These are phyloP conservation scores for Metahyphopichia silvanorum DNA, from an alignment of 805 yeast species.

Conservation along the genomic window DNA sequence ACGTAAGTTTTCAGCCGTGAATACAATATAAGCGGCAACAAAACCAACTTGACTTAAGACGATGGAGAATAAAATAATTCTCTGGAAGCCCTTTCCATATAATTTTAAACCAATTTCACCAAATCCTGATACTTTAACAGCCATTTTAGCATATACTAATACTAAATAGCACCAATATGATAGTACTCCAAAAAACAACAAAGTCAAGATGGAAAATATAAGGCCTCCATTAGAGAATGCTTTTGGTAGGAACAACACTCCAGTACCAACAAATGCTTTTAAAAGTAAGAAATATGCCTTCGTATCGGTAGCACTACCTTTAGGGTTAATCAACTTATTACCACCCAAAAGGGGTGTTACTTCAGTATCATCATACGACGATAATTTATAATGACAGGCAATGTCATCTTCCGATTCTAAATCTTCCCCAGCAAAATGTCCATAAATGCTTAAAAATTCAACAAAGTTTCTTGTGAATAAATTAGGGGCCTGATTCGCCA, in stretches of 20 bases:
- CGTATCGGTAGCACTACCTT: slow-evolving; percentile 67
- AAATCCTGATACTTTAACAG: slow-evolving; percentile 67
- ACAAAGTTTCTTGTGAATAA: slow-evolving; percentile 68
- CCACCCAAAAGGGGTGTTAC: slow-evolving; percentile 24
- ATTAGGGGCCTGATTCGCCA: slow-evolving; percentile 29
- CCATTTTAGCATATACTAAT: slow-evolving; percentile 54
- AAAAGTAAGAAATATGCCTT: slow-evolving; percentile 70
- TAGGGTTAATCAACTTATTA: slow-evolving; percentile 21
- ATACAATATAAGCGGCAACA: slow-evolving; percentile 77
- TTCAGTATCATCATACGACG: slow-evolving; percentile 28
- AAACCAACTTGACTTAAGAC: slow-evolving; percentile 75
- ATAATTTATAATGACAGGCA: slow-evolving; percentile 45
- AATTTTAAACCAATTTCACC: slow-evolving; percentile 68
- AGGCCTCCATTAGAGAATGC: slow-evolving; percentile 76
- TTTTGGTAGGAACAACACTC: slow-evolving; percentile 65
- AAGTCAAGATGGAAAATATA: slow-evolving; percentile 48
- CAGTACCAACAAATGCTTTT: slow-evolving; percentile 78
- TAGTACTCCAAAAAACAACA: slow-evolving; percentile 60
- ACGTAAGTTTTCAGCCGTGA: slow-evolving; percentile 67
- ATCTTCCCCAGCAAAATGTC: slow-evolving; percentile 85
- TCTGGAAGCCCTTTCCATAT: slow-evolving; percentile 65
- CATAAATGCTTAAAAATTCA: slow-evolving; percentile 75
- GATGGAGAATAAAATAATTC: slow-evolving; percentile 59
- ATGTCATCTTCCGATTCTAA: slow-evolving; percentile 64
- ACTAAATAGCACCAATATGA: slow-evolving; percentile 79